Evolutionary conservation across 176 grass and related monocot species (phyloP), one percentile per base, ranked within the genome.

Genomic region (Oryza nivara): DNA sequence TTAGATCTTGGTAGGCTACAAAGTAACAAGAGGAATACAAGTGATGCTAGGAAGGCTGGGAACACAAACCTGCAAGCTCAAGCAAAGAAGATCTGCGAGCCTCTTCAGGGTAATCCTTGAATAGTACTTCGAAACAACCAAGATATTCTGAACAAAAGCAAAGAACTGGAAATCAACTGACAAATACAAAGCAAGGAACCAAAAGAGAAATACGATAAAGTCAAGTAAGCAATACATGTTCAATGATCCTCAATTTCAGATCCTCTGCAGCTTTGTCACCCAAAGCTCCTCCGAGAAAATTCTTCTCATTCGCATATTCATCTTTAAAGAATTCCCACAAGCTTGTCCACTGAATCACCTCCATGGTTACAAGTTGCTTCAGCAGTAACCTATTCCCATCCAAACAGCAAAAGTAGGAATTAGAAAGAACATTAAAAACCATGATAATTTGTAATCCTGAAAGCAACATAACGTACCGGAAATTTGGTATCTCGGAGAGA

Each of bases 51-150:
- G 49, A 11, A 84, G 5, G 74, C 82, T 34, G 12, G 68, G 25
- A 49, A 78, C 71, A 45, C 66, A 72, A 70, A 95, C 93, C 91
- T 95, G 85, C 56, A 98, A 86, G 83, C 89, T 90, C 74, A 98
- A 26, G 83, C 91, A 95, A 26, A 98, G 89, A 81, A 98, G 90
- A 52, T 94, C 93, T 0, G 96, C 87, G 80, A 98, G 70, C 49
- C 96, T 90, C 81, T 95, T 95, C 45, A 98, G 78, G 46, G 88
- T 91, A 78, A 98, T 98, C 88, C 96, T 94, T 35, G 96, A 98
- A 88, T 98, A 98, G 23, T 95, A 98, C 67, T 95, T 98, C 0
- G 96, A 95, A 26, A 98, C 93, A 17, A 98, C 96, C 91, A 98
- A 93, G 71, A 98, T 98, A 73, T 98, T 98, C 96, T 98, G 88